Evolutionary conservation across 257 asterid genomes (phyloP).

Genomic region (Plantago elongata): DNA sequence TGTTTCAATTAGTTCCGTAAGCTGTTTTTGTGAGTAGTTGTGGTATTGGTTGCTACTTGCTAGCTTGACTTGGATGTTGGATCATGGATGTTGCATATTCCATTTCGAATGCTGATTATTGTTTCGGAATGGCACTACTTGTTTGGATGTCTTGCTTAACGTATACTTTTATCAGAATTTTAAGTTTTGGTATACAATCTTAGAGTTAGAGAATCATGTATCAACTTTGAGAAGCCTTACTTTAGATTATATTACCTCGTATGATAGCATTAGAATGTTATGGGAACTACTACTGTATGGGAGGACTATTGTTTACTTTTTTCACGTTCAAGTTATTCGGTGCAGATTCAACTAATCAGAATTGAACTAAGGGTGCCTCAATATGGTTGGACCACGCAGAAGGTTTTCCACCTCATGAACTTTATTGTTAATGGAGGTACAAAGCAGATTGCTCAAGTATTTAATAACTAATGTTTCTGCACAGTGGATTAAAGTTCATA

Average conservation of each 20-base stretch:
- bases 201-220: no score
- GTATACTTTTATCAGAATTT: no score
- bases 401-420: conserved; percentile 98
- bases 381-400: conserved; percentile 97
- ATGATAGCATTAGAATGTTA: conserved; percentile 7
- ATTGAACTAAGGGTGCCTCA: conserved; percentile 89
- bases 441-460: conserved; percentile 15
- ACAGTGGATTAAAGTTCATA: conserved; percentile 12
- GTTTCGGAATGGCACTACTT: no score
- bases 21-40: no score
- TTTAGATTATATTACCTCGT: neutral
- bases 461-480: conserved; percentile 4
- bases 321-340: conserved; percentile 17
- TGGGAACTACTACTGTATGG: conserved; percentile 11
- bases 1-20: no score
- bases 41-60: no score
- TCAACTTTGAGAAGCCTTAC: no score
- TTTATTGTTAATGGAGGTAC: conserved; percentile 95
- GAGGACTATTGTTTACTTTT: conserved; percentile 1
- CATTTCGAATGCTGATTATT: neutral
- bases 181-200: no score
- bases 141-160: no score
- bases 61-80: no score
- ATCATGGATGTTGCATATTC: no score
- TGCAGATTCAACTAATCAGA: conserved; percentile 88